Base-by-base conservation (phyloP, 441 rosid species). In the Eutrema salsugineum region DNA sequence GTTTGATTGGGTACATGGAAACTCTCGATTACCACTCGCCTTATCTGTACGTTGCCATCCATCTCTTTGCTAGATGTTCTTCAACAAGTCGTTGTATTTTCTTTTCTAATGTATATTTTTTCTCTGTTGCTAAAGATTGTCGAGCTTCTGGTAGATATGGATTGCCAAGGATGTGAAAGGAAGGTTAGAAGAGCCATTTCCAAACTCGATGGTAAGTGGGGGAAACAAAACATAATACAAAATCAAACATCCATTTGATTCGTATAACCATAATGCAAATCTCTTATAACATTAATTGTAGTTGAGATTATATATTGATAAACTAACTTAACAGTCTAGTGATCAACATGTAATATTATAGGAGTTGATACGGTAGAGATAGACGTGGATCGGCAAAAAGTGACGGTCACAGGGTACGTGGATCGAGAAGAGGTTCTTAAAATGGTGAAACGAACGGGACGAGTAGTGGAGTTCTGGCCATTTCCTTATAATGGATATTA, bases 111-210 rank as follows among this genome's bases (percentile, higher is more conserved):
- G 2, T 19, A 2, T 14, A 3, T 43, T 15, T 28, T 14, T 28
- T 0, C 10, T 56, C n/a, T 53, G 4, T 5, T 47, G 48, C 28
- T 5, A 1, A 42, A 88, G 98, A 78, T 80, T 59, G 95, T 89
- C 81, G 96, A 91, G 86, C 92, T 93, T 22, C 63, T 69, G 83
- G 98, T 93, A 22, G 93, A 88, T 32, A 91, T 90, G 98, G 95
- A 90, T 64, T 90, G 97, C 14, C 83, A 87, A 76, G 98, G 98
- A 35, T 90, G 98, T 70, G 81, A 87, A 57, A 90, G 82, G 77
- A 83, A 91, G 58, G 84, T 90, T 49, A 77, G 89, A 69, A 81
- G 82, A 82, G 94, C 98, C 40, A 77, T 88, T 69, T 87, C 88
- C 9, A 93, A 83, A 82, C 73, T 93, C 4, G 80, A 82, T 17